phyloP scores from a whole-genome alignment of 495 filamentous ascomycete species.

The Trichoderma gamsii region DNA sequence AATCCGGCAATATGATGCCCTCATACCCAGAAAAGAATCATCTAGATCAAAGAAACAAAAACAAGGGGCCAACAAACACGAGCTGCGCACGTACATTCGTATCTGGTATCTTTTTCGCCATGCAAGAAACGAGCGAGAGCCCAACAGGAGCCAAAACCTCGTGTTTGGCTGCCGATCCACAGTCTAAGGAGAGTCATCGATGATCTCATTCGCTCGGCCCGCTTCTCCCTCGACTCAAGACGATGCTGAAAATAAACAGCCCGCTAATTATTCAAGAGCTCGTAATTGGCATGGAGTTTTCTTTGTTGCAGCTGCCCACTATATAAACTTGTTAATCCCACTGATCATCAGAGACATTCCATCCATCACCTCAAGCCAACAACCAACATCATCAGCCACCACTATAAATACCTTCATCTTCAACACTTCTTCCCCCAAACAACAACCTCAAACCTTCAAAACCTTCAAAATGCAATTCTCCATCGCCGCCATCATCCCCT shows the following conservation, averaged over 20 bases:
- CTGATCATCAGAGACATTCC: background rate
- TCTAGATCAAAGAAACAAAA: too few relatives aligned
- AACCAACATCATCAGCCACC: background rate
- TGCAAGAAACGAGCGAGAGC: background rate
- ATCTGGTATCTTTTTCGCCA: too few relatives aligned
- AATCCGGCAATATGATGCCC: too few relatives aligned
- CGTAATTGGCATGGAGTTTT: background rate
- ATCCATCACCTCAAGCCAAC: background rate
- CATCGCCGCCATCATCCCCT: slow-evolving; percentile 11
- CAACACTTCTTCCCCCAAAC: background rate
- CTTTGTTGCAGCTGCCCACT: background rate
- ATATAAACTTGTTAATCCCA: background rate
- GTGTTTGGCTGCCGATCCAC: slow-evolving; percentile 10
- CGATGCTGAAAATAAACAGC: background rate
- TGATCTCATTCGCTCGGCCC: background rate
- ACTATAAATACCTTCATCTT: background rate
- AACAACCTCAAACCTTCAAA: background rate
- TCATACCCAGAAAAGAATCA: too few relatives aligned
- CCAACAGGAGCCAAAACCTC: slow-evolving; percentile 6
- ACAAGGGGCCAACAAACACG: too few relatives aligned
- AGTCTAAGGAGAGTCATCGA: background rate
- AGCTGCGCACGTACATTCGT: too few relatives aligned
- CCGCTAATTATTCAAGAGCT: background rate
- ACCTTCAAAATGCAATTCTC: slow-evolving; percentile 4
- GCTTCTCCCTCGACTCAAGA: background rate